A percentile compares a stretch with the other conserved stretches of the same genome.
phyloP scores from a whole-genome alignment of 2,329 filamentous ascomycete genomes.

The Grosmannia serpens region DNA sequence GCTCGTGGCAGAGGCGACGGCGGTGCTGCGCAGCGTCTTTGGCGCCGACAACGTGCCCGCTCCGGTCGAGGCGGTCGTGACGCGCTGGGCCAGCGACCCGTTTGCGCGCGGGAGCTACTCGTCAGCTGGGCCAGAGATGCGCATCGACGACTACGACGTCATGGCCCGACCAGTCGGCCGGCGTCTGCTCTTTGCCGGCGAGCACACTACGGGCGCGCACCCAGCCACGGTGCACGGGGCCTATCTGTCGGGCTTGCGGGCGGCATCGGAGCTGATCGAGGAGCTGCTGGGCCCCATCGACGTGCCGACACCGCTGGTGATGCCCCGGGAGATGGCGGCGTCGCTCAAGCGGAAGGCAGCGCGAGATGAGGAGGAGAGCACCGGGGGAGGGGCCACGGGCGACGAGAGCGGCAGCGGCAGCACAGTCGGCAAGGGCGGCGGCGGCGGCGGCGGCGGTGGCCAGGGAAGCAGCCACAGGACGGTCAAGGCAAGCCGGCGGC shows the following conservation, averaged over 20 bases:
- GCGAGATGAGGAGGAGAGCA: conserved; percentile 8
- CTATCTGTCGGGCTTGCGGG: conserved; percentile 84
- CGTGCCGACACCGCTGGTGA: conserved; percentile 63
- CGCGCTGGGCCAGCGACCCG: conserved; percentile 80
- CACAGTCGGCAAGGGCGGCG: conserved; percentile 17
- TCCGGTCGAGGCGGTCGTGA: conserved; percentile 78
- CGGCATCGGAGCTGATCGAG: conserved; percentile 75
- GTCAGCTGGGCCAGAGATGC: conserved; percentile 73
- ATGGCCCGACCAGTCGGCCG: conserved; percentile 71
- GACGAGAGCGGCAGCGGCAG: conserved; percentile 4
- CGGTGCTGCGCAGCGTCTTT: conserved; percentile 68
- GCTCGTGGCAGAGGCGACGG: conserved; percentile 70
- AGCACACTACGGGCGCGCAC: conserved; percentile 91
- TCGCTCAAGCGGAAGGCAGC: conserved; percentile 41
- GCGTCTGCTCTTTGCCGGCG: conserved; percentile 88
- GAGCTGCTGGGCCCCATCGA: conserved; percentile 70
- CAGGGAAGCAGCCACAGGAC: conserved; percentile 26
- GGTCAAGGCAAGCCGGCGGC: conserved; percentile 24
- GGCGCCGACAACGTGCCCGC: conserved; percentile 52
- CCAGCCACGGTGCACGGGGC: conserved; percentile 95
- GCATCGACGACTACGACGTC: conserved; percentile 77
- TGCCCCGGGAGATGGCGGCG: conserved; percentile 41
- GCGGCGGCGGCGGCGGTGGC: not conserved
- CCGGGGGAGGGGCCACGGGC: not conserved
- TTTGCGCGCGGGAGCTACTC: conserved; percentile 96